Conservation (phyloP, 352 stramenopile genomes). For the Globisporangium irregulare region DNA sequence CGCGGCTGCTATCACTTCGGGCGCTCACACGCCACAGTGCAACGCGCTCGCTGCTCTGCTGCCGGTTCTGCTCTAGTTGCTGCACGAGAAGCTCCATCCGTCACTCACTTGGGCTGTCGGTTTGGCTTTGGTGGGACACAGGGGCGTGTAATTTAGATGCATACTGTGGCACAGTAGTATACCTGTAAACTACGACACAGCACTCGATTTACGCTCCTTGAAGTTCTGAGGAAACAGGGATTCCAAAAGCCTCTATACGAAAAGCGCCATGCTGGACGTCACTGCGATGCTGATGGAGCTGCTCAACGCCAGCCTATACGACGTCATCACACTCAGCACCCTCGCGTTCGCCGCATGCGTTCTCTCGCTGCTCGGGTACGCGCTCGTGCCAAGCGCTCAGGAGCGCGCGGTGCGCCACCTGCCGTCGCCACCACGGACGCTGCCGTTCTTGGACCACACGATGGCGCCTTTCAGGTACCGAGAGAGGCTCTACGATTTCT, state of each 20-base stretch:
- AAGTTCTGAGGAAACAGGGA: background rate
- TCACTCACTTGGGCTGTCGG: background rate
- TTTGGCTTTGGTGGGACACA: background rate
- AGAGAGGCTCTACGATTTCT: constrained; percentile 32
- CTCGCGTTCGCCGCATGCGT: background rate
- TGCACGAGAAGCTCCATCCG: constrained; percentile 4
- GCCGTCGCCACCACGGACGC: constrained; percentile 20
- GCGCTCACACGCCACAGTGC: constrained; percentile 6
- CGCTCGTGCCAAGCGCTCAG: background rate
- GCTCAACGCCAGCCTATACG: background rate
- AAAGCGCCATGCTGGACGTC: background rate
- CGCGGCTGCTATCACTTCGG: background rate
- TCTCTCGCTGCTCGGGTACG: background rate
- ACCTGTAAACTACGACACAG: too few species aligned
- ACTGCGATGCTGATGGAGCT: background rate
- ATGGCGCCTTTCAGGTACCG: constrained; percentile 24
- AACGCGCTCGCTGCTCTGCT: background rate
- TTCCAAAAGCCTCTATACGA: background rate
- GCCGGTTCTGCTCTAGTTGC: background rate
- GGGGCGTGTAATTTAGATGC: too few species aligned
- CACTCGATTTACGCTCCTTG: background rate
- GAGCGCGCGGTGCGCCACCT: constrained; percentile 7
- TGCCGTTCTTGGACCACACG: constrained; percentile 34
- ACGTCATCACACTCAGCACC: background rate
- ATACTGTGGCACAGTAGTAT: too few species aligned